Conservation (phyloP, 2,329 filamentous ascomycete species). For the Neonectria neomacrospora region DNA sequence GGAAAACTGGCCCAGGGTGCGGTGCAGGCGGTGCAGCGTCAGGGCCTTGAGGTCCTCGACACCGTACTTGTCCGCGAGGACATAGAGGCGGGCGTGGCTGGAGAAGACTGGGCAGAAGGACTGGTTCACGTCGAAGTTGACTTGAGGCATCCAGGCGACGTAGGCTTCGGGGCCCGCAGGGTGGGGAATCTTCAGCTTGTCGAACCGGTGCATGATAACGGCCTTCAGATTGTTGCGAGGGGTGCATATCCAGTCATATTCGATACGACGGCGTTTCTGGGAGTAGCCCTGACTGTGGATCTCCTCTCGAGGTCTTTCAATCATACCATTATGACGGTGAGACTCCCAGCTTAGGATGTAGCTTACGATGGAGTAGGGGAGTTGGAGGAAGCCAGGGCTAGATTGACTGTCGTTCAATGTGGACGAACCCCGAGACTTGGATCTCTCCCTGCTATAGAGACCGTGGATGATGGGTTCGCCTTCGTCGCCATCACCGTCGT, state of each 20-base stretch:
- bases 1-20: constrained; percentile 26
- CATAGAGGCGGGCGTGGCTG: constrained; percentile 39
- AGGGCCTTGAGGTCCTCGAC: constrained; percentile 32
- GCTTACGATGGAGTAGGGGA: constrained; percentile 26
- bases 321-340: background rate
- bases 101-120: constrained; percentile 35
- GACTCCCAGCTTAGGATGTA: constrained; percentile 23
- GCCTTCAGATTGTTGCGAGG: constrained; percentile 25
- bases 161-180: background rate
- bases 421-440: constrained; percentile 12
- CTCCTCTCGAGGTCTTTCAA: background rate
- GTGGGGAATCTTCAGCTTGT: background rate
- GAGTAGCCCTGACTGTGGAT: background rate
- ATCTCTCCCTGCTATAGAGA: background rate
- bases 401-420: constrained; percentile 19
- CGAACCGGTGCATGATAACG: constrained; percentile 30
- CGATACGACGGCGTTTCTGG: constrained; percentile 16
- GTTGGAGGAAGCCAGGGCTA: background rate
- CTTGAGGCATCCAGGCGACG: background rate
- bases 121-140: background rate
- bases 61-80: constrained; percentile 43
- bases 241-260: background rate
- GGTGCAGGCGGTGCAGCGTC: constrained; percentile 35
- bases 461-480: background rate
- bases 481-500: background rate